phyloP scores from a whole-genome alignment of 257 asterid genomes.

The Leptodermis oblonga region DNA sequence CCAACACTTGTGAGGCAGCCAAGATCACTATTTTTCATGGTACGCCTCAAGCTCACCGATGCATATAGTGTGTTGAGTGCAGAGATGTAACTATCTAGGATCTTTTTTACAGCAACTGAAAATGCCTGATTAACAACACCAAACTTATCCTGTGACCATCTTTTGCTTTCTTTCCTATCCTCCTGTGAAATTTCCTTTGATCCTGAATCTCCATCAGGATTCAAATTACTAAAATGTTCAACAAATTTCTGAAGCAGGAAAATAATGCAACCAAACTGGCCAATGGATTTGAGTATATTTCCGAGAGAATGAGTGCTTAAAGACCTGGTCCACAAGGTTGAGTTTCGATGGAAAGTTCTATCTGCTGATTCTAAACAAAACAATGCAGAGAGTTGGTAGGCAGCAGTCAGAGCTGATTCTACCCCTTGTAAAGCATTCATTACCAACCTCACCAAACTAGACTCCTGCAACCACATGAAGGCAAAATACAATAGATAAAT shows the following conservation, averaged over 20 bases:
- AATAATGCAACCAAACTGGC: constrained; percentile 70
- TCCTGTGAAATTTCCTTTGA: constrained; percentile 23
- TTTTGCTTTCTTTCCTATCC: constrained; percentile 30
- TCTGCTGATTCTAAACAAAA: constrained; percentile 73
- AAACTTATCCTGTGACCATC: constrained; percentile 18
- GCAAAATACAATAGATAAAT: background rate
- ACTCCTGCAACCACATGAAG: constrained; percentile 49
- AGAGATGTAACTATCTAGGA: constrained; percentile 68
- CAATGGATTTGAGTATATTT: constrained; percentile 71
- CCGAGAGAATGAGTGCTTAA: constrained; percentile 79
- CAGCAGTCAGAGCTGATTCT: constrained; percentile 70
- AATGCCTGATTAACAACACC: constrained; percentile 89
- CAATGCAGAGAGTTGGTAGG: constrained; percentile 51
- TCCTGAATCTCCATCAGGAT: constrained; percentile 32
- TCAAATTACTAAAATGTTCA: constrained; percentile 47
- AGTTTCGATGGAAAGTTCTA: constrained; percentile 68
- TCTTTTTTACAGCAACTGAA: constrained; percentile 79
- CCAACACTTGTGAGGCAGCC: constrained; percentile 79
- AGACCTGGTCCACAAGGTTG: constrained; percentile 72
- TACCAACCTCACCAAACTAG: constrained; percentile 83
- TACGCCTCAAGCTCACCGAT: constrained; percentile 68
- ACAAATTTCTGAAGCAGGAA: constrained; percentile 70
- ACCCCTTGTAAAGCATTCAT: constrained; percentile 88
- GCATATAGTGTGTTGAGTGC: constrained; percentile 74
- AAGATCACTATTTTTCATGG: constrained; percentile 39